Base-by-base conservation (phyloP, 441 rosid species). In the Aquilaria agallochum region DNA sequence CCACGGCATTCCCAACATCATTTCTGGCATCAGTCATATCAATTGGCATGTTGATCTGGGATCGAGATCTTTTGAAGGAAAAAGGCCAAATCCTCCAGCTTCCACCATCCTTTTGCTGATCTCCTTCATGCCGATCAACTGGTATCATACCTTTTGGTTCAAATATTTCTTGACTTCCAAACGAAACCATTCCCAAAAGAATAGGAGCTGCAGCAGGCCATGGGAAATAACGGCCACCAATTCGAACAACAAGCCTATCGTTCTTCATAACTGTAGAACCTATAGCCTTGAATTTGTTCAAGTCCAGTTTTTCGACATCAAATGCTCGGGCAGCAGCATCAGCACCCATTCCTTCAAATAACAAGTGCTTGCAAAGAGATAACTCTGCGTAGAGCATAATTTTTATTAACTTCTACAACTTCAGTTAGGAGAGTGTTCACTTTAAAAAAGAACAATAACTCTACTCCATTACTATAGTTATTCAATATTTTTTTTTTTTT, bases 81-180 rank as follows among this genome's bases (percentile, higher is more conserved):
- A 92, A 89, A 64, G 99, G 99, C 98, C 97, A 92, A 67, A 94
- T 71, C 65, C 78, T 76, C 99, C 99, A 92, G 76, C 87, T 83
- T 74, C 86, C 92, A 62, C 74, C 63, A 55, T 56, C 48, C 66
- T 83, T 73, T 60, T 82, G 74, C 67, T 77, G 63, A 71, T 72
- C 69, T 59, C 73, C 86, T 73, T 62, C 78, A 55, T 63, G 77
- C 63, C 20, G 45, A 55, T 86, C 89, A 78, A 87, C 77, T 48
- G 69, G 77, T 70, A 81, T 82, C 90, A 78, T 77, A 67, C 85
- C 88, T 68, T 84, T 74, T 11, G 82, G 80, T 79, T 83, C 83
- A 65, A 77, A 76, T 63, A 78, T 68, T 49, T 59, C 65, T 57
- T 67, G 68, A 63, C 72, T 77, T 74, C 88, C 85, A 67, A 77